These are phyloP conservation scores for Penicillium manginii DNA, from an alignment of 495 filamentous ascomycete species.

Conservation along the genomic window DNA sequence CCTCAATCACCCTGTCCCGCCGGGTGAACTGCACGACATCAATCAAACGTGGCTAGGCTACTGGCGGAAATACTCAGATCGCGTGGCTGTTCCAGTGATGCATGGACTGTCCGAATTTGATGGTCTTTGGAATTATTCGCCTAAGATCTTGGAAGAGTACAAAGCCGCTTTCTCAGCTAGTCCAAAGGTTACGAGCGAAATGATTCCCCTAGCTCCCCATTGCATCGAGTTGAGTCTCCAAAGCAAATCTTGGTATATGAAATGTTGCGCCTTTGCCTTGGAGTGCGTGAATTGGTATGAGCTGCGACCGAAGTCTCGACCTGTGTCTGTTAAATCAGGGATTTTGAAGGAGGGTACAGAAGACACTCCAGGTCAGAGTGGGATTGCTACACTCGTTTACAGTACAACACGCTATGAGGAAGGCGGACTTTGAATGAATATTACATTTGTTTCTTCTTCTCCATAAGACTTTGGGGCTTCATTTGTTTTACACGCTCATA, in stretches of 20 bases:
- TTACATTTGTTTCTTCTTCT: neutral
- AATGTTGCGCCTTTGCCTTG: conserved; percentile 30
- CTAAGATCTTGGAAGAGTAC: conserved; percentile 22
- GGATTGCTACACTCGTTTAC: neutral
- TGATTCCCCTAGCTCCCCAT: conserved; percentile 26
- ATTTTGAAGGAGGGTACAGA: neutral
- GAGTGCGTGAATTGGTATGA: neutral
- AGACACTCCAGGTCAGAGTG: neutral
- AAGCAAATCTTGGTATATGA: conserved; percentile 22
- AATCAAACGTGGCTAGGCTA: conserved; percentile 23
- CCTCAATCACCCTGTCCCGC: conserved; percentile 28
- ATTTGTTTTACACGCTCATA: no score
- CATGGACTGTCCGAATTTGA: conserved; percentile 28
- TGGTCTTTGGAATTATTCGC: conserved; percentile 19
- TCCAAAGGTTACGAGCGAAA: conserved; percentile 19
- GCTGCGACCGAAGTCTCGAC: neutral
- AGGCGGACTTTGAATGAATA: neutral
- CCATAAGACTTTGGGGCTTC: no score
- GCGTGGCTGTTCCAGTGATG: conserved; percentile 28
- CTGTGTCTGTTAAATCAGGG: neutral
- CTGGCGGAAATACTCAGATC: conserved; percentile 21
- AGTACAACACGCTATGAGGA: neutral
- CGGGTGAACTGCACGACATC: conserved; percentile 24
- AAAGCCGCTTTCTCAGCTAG: conserved; percentile 28
- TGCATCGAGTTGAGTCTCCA: conserved; percentile 33